phyloP scores from a whole-genome alignment of 2,329 filamentous ascomycete species.

The Esteya vermicola region DNA sequence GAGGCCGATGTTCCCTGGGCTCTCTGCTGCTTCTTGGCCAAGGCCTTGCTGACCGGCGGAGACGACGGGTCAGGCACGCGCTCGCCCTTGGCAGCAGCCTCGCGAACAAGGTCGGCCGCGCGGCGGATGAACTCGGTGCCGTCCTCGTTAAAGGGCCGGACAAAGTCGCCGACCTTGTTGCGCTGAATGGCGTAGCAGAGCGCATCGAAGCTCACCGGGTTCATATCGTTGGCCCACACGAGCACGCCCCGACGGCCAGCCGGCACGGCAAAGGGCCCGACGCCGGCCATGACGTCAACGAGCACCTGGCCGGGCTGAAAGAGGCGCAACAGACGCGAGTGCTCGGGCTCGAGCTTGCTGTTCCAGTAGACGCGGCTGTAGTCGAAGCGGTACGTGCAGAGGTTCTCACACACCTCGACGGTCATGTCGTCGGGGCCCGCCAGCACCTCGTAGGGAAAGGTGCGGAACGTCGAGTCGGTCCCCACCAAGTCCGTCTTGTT shows the following conservation, averaged over 20 bases:
- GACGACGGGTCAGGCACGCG: slow-evolving; percentile 16
- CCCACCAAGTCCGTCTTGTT: slow-evolving; percentile 91
- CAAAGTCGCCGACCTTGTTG: slow-evolving; percentile 71
- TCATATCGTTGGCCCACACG: slow-evolving; percentile 94
- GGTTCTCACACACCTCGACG: slow-evolving; percentile 68
- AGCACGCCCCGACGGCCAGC: slow-evolving; percentile 83
- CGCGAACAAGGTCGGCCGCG: slow-evolving; percentile 47
- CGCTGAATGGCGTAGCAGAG: slow-evolving; percentile 54
- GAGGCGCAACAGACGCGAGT: slow-evolving; percentile 59
- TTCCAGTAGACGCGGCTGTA: slow-evolving; percentile 99
- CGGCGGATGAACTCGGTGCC: slow-evolving; percentile 66
- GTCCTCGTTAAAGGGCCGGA: slow-evolving; percentile 69
- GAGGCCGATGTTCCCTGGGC: too few relatives aligned
- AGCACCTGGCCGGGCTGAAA: slow-evolving; percentile 81
- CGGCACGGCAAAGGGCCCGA: slow-evolving; percentile 87
- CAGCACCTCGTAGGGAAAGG: slow-evolving; percentile 84
- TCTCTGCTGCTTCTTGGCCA: too few relatives aligned
- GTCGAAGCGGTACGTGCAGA: slow-evolving; percentile 82
- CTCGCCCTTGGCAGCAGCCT: slow-evolving; percentile 34
- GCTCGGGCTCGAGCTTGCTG: slow-evolving; percentile 76
- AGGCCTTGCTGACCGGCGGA: too few relatives aligned
- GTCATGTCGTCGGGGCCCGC: slow-evolving; percentile 69
- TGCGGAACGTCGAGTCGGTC: slow-evolving; percentile 71
- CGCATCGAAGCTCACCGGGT: slow-evolving; percentile 70
- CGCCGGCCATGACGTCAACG: slow-evolving; percentile 93